phyloP scores from a whole-genome alignment of 371 early-diverging fungal genomes.

The Syncephalastrum contaminatum region DNA sequence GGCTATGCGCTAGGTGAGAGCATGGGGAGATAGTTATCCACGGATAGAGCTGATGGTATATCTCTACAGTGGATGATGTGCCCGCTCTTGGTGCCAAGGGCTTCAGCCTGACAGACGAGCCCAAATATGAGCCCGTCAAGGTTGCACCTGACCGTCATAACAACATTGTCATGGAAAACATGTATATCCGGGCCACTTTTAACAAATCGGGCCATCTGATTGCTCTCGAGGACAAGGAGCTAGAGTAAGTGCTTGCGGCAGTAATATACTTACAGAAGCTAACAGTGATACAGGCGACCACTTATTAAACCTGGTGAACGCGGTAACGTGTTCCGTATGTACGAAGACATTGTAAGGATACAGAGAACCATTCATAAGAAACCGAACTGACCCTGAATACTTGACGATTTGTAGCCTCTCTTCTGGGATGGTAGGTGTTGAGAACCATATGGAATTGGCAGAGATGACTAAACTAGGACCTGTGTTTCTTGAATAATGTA shows the following conservation, averaged over 20 bases:
- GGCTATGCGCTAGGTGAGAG: constrained; percentile 48
- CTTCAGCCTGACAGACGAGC: constrained; percentile 11
- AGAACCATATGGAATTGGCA: not conserved
- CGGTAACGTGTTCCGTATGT: constrained; percentile 81
- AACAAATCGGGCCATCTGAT: constrained; percentile 70
- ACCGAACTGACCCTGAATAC: not conserved
- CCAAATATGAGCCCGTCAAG: constrained; percentile 29
- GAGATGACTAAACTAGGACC: not conserved
- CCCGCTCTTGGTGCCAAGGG: constrained; percentile 34
- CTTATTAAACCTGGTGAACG: constrained; percentile 60
- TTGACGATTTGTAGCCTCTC: constrained; percentile 46
- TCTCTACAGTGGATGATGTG: constrained; percentile 28
- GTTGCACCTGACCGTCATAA: constrained; percentile 34
- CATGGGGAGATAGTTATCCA: not conserved
- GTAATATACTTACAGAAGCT: not conserved
- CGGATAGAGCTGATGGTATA: not conserved
- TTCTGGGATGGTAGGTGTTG: constrained; percentile 82
- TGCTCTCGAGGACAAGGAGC: constrained; percentile 61
- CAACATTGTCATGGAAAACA: constrained; percentile 68
- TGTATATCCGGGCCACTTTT: constrained; percentile 65
- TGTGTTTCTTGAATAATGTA: constrained; percentile 6
- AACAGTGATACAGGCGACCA: constrained; percentile 54
- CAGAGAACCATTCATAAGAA: too few relatives aligned
- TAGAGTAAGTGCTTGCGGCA: constrained; percentile 27
- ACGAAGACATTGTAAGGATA: constrained; percentile 75